A percentile compares a stretch with the other conserved stretches of the same genome.
Evolutionary conservation across 2,329 filamentous ascomycete species (phyloP).

Genomic region (Helicocarpus griseus): DNA sequence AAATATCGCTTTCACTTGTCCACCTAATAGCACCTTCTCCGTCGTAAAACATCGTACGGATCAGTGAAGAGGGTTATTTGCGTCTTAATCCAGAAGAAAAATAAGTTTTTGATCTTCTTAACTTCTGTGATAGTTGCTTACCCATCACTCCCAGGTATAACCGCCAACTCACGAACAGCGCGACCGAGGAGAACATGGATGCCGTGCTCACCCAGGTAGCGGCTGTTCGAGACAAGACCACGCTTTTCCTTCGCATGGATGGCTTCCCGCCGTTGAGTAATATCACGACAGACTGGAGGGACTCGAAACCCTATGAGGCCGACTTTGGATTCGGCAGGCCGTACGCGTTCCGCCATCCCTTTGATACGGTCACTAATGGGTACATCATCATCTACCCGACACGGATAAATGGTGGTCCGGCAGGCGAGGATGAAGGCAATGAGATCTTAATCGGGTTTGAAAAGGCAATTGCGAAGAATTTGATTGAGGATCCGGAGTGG

Average conservation of each 20-base stretch:
- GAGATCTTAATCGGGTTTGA: constrained; percentile 29
- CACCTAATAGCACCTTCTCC: no score
- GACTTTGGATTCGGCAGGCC: constrained; percentile 33
- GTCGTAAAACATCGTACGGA: no score
- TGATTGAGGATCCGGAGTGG: constrained; percentile 30
- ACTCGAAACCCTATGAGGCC: constrained; percentile 17
- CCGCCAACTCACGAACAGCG: constrained; percentile 28
- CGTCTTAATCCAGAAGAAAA: no score
- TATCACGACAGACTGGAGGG: constrained; percentile 29
- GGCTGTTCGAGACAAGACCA: constrained; percentile 28
- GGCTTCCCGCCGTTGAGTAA: constrained; percentile 28
- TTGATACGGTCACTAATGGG: constrained; percentile 22
- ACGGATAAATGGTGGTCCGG: constrained; percentile 10
- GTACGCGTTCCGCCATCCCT: constrained; percentile 23
- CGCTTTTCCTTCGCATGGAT: constrained; percentile 26
- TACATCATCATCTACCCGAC: constrained; percentile 25
- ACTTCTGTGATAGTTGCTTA: no score
- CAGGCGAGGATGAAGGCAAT: constrained; percentile 26
- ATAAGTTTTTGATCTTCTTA: no score
- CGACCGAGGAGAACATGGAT: constrained; percentile 24
- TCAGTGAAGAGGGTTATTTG: not conserved
- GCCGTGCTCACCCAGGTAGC: constrained; percentile 23
- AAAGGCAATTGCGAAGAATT: constrained; percentile 20
- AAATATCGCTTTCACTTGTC: not conserved
- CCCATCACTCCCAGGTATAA: constrained; percentile 19